Base-by-base conservation (phyloP, 176 grass and related monocot species). In the Carex myosuroides region DNA sequence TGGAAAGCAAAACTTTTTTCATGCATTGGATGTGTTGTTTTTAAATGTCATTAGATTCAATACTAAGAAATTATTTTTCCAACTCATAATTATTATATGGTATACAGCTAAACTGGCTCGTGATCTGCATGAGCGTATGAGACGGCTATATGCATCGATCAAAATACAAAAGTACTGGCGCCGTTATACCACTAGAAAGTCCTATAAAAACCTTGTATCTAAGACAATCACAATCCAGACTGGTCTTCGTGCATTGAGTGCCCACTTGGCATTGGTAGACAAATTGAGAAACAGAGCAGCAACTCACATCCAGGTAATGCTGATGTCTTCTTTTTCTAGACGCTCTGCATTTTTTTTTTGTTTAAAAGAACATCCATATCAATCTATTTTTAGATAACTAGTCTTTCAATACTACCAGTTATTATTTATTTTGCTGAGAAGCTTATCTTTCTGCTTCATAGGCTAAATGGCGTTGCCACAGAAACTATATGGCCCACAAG, bases 101-200 rank as follows among this genome's bases (percentile, higher is more conserved):
- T 29, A 85, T 91, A 66, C 86, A 98, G 95, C 89, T 59, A 89
- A 87, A 91, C 58, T 98, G 80, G 92, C 95, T 65, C 89, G 92
- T 86, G 87, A 93, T 55, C 65, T 87, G 16, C 85, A 90, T 22
- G 88, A 90, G 81, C 46, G 81, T 79, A 83, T 98, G 88, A 93
- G 86, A 85, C 88, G 83, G 70, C 89, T 91, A 93, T 88, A 90
- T 63, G 95, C 95, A 81, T 91, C 92, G 44, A 32, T 98, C 58
- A 98, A 89, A 89, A 89, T 98, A 65, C 95, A 98, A 85, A 98
- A 94, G 85, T 93, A 86, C 29, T 82, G 88, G 30, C 91, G 70
- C 8, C 80, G 88, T 48, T 90, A 86, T 90, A 93, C 92, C 88
- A 90, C 89, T 54, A 90, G 85, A 85, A 98, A 89, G 90, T 87